Evolutionary conservation across 805 yeast genomes (phyloP), one percentile per base, ranked within the genome.

Genomic region (Metahyphopichia silvanorum): DNA sequence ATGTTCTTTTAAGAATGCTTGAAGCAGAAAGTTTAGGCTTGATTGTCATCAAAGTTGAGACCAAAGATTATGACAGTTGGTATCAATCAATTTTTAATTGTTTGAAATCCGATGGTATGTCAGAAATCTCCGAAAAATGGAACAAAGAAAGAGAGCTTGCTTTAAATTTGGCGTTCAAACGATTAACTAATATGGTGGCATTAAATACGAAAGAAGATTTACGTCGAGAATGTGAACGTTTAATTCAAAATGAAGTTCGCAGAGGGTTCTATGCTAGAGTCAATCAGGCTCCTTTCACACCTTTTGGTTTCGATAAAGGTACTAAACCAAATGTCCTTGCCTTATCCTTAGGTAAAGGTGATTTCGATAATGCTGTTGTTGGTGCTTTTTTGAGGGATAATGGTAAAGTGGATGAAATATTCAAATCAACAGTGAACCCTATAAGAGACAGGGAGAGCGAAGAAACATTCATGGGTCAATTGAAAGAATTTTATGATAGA

Each of bases 271-370:
- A 77, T 54, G 69, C 74, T 15, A 82, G 80, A 48, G 70, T 93
- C 21, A 93, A 91, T 55, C 98, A 89, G 64, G 96, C 98, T 2
- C 97, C 99, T 20, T 89, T 67, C 58, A 79, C 84, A 45, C 96
- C 98, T 5, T 71, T 75, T 28, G 82, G 85, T 4, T 82, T 72
- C 43, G 85, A 77, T 27, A 71, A 75, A 37, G 96, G 97, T 27
- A 84, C 95, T 4, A 71, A 79, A 33, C 96, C 98, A 14, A 79
- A 84, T 40, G 91, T 87, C 0, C 65, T 93, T 42, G 79, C 96
- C 0, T 49, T 93, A 19, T 76, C 95, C 0, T 79, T 84, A 46
- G 98, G 98, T 47, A 82, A 82, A 58, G 97, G 96, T 51, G 82
- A 78, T 40, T 76, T 69, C 49, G 77, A 77, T 37, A 95, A 93